Percentiles rank a stretch among this genome's conserved stretches.
Conservation (phyloP, 108 stramenopile species). For the Nannochloropsis salina region DNA sequence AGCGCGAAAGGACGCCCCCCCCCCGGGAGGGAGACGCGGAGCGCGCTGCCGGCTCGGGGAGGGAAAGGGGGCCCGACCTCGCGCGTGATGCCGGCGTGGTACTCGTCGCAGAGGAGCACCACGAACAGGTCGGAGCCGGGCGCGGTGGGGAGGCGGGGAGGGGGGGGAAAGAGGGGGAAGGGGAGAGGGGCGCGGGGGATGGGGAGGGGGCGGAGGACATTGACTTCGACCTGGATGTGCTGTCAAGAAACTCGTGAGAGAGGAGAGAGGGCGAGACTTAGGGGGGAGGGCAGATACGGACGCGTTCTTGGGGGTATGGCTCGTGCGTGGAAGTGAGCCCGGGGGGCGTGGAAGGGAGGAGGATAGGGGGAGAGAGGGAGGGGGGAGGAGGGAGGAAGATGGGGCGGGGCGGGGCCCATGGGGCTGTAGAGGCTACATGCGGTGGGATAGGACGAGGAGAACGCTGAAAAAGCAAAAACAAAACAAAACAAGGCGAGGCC, state of each 20-base stretch:
- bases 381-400: background rate
- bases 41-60: background rate
- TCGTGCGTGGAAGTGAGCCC: background rate
- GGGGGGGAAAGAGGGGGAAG: background rate
- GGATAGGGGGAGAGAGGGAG: background rate
- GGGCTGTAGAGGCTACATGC: background rate
- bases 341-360: background rate
- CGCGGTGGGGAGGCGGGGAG: background rate
- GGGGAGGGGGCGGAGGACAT: background rate
- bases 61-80: background rate
- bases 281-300: background rate
- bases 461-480: background rate
- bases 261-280: background rate
- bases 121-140: background rate
- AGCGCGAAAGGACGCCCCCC: background rate
- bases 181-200: background rate
- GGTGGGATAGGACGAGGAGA: background rate
- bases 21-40: background rate
- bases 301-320: no score
- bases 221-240: background rate
- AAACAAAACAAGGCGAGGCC: background rate
- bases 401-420: background rate
- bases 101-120: background rate
- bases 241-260: background rate
- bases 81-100: background rate